These are phyloP conservation scores for Leccinum olivaceopallidum DNA, from an alignment of 768 basidiomycete genomes.

Conservation along the genomic window DNA sequence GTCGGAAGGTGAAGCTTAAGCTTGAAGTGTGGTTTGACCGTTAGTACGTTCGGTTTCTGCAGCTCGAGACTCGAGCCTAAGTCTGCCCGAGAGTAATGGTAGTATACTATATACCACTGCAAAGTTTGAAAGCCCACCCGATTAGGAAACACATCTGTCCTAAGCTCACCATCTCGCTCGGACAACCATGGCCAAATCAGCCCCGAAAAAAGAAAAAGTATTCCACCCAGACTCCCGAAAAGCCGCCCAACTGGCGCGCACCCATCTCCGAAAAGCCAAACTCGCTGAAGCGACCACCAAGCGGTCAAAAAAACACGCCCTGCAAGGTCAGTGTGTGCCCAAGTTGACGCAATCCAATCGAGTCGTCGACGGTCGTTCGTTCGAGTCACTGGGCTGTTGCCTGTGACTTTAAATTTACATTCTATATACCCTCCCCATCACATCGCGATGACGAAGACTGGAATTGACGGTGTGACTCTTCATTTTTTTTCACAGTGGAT, in stretches of 20 bases:
- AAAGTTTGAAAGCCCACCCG: neutral
- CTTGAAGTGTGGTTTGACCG: neutral
- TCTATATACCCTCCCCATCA: neutral
- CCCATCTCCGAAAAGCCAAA: slow-evolving; percentile 67
- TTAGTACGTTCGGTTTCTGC: neutral
- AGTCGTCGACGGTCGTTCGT: neutral
- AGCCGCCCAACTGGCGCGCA: slow-evolving; percentile 70
- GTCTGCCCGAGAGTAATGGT: no score
- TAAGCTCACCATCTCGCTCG: neutral
- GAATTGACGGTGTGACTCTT: neutral
- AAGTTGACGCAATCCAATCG: neutral
- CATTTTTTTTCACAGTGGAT: slow-evolving; percentile 46
- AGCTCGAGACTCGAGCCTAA: no score
- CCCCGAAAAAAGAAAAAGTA: slow-evolving; percentile 71
- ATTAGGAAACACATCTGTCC: neutral
- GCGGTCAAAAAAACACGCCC: slow-evolving; percentile 55
- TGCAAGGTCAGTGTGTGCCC: slow-evolving; percentile 42
- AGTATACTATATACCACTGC: no score
- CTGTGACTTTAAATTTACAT: neutral
- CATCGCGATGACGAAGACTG: neutral
- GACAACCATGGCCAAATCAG: neutral
- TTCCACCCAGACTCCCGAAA: slow-evolving; percentile 85
- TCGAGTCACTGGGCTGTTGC: neutral
- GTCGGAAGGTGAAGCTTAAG: neutral
- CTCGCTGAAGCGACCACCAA: slow-evolving; percentile 56